Evolutionary conservation across 345 rosid genomes (phyloP).

Genomic region (Eucalyptus curtisii): DNA sequence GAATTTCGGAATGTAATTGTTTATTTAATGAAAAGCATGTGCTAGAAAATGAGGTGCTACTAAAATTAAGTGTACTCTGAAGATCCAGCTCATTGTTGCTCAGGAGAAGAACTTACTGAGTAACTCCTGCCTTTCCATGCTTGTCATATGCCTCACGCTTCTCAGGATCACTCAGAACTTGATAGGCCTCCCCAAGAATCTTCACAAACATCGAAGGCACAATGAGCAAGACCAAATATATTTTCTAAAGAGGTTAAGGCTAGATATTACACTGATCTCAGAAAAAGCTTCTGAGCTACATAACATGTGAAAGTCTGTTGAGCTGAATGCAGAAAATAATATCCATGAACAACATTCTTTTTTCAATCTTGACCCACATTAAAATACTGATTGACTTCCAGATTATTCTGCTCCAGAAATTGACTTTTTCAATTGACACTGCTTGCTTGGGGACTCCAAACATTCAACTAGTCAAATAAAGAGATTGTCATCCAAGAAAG

Average conservation of each 20-base stretch:
- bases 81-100: background rate
- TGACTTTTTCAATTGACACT: background rate
- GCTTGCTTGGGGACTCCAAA: background rate
- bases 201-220: slow-evolving; percentile 7
- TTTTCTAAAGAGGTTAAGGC: background rate
- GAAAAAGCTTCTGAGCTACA: background rate
- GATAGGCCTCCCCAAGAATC: slow-evolving; percentile 95
- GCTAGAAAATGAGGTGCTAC: background rate
- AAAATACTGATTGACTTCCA: background rate
- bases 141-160: slow-evolving; percentile 83
- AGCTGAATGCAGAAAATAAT: background rate
- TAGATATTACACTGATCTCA: background rate
- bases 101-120: slow-evolving; percentile 41
- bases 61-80: background rate
- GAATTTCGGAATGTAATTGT: background rate
- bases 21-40: background rate
- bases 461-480: background rate
- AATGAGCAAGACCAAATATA: background rate
- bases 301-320: background rate
- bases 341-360: background rate
- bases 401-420: background rate
- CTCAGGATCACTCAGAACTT: slow-evolving; percentile 81
- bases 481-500: background rate
- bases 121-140: slow-evolving; percentile 71
- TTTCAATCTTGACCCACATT: background rate